These are phyloP conservation scores for Erodium moschatum DNA, from an alignment of 441 rosid species.

Conservation along the genomic window DNA sequence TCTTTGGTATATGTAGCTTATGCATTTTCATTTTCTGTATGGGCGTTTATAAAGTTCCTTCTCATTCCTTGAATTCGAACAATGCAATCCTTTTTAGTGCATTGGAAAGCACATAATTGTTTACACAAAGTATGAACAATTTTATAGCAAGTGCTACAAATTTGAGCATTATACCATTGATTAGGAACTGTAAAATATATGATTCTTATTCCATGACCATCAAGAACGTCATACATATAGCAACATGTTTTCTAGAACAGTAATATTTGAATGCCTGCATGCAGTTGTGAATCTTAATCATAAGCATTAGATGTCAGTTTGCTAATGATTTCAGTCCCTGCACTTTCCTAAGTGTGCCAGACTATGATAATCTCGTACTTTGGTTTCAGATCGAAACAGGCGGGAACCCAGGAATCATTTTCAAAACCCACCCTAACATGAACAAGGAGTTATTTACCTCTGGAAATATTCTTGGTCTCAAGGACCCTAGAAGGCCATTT, in stretches of 20 bases:
- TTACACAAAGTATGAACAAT: background rate
- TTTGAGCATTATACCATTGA: background rate
- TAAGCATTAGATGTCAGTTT: no score
- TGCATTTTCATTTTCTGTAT: background rate
- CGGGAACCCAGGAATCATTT: constrained; percentile 66
- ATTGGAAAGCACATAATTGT: background rate
- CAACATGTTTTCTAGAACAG: background rate
- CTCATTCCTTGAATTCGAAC: background rate
- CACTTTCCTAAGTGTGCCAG: constrained; percentile 41
- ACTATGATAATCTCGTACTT: constrained; percentile 41
- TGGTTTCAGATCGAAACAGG: constrained; percentile 67
- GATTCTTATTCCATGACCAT: background rate
- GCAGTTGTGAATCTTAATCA: no score
- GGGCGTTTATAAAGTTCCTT: background rate
- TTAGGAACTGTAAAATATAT: background rate
- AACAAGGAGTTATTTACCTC: constrained; percentile 67
- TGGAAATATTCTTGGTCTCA: constrained; percentile 81
- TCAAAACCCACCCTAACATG: constrained; percentile 93
- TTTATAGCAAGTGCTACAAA: background rate
- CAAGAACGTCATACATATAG: background rate
- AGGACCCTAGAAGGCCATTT: constrained; percentile 22
- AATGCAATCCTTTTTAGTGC: background rate
- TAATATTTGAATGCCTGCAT: no score
- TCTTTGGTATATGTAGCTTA: background rate
- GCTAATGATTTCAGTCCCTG: background rate